These are phyloP conservation scores for Epichloe sibirici DNA, from an alignment of 2,329 filamentous ascomycete species.

Conservation along the genomic window DNA sequence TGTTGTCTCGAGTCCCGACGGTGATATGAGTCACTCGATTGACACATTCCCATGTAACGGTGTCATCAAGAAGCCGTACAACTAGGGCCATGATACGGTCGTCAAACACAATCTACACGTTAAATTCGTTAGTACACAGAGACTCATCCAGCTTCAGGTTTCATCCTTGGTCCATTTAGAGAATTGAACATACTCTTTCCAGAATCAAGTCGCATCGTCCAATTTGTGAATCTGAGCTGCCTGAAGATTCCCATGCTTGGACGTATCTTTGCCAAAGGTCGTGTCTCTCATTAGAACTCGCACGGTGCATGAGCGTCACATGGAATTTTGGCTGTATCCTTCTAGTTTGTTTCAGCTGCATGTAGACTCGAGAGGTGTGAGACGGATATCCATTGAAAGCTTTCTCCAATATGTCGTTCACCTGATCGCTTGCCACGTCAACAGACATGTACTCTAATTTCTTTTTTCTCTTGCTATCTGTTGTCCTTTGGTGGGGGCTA, in stretches of 20 bases:
- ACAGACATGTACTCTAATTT: slow-evolving; percentile 47
- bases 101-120: slow-evolving; percentile 60
- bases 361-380: slow-evolving; percentile 48
- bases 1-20: slow-evolving; percentile 61
- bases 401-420: slow-evolving; percentile 49
- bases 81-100: slow-evolving; percentile 84
- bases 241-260: slow-evolving; percentile 38
- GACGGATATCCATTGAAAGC: slow-evolving; percentile 48
- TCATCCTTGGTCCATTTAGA: not conserved
- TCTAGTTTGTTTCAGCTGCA: slow-evolving; percentile 56
- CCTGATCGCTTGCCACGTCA: slow-evolving; percentile 28
- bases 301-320: slow-evolving; percentile 83
- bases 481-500: slow-evolving; percentile 45
- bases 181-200: slow-evolving; percentile 36
- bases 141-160: not conserved
- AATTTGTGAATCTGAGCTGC: slow-evolving; percentile 25
- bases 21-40: slow-evolving; percentile 83
- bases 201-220: slow-evolving; percentile 53
- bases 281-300: slow-evolving; percentile 44
- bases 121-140: not conserved
- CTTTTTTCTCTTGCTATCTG: slow-evolving; percentile 27
- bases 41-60: slow-evolving; percentile 50
- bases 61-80: slow-evolving; percentile 53
- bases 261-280: slow-evolving; percentile 66
- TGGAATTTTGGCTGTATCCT: slow-evolving; percentile 83